phyloP scores from a whole-genome alignment of 2,329 filamentous ascomycete genomes.

The Hymenoscyphus albidus region DNA sequence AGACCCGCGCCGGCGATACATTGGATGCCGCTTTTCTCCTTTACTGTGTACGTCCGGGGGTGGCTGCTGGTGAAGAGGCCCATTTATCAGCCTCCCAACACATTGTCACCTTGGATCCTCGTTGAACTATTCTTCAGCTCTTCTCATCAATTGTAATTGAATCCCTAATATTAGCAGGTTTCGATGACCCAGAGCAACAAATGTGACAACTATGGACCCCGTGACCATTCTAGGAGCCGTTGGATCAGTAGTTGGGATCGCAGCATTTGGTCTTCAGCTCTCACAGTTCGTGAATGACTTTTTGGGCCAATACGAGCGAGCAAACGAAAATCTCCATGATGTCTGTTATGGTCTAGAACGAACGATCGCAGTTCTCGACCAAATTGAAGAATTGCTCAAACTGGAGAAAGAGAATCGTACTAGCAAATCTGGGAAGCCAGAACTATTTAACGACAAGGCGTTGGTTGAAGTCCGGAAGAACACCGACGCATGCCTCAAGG shows the following conservation, averaged over 20 bases:
- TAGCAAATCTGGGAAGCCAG: background rate
- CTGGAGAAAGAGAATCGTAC: background rate
- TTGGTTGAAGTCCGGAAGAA: background rate
- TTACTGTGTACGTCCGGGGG: background rate
- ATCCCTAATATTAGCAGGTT: background rate
- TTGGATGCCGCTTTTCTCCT: background rate
- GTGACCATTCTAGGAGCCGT: constrained; percentile 9
- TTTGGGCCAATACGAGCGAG: background rate
- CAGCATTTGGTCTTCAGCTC: constrained; percentile 9
- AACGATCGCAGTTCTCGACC: background rate
- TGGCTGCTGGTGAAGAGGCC: background rate
- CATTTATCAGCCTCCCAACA: background rate
- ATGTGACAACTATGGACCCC: constrained; percentile 11
- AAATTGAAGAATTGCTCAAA: constrained; percentile 1
- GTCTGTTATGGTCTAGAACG: background rate
- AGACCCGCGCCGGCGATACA: background rate
- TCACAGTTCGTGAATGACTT: constrained; percentile 3
- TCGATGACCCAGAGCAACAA: background rate
- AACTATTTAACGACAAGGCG: background rate
- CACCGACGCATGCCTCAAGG: background rate
- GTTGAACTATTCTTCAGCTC: background rate
- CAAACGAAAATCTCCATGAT: background rate
- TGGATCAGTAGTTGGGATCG: constrained; percentile 12
- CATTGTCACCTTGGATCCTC: background rate
- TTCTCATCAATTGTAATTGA: background rate